Base-by-base conservation (phyloP, 73 alveolate genomes). In the Breviolum minutum region DNA sequence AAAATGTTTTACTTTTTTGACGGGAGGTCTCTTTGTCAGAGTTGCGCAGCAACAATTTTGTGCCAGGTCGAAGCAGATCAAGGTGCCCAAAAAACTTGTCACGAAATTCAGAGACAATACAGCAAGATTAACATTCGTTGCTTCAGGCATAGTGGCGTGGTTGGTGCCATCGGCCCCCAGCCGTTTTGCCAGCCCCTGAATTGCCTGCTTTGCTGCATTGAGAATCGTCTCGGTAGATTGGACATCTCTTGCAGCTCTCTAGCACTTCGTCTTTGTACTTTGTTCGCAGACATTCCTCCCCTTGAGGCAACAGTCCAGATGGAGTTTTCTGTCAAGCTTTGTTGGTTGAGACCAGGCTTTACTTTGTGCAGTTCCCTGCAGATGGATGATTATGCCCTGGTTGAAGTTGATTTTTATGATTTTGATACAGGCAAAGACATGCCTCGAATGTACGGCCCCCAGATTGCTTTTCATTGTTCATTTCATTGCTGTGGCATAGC, bases 11-110 rank as follows among this genome's bases (percentile, higher is more conserved):
- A 40, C 82, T 17, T 22, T 73, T 24, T 73, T 73, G 54, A 19
- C 0, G 5, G 54, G 54, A 40, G 54, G 54, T 40, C 5, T 40
- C 54, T 40, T 40, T 40, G 54, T 40, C 54, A 40, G 5, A 40
- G 54, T 40, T 40, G 54, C 3, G 54, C 54, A 40, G 54, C 0
- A 40, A 40, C 54, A 40, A 40, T 40, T 40, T 40, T 40, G 40
- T 24, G 86, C 63, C 62, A 77, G 86, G 86, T 77, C n/a, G 86
- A 29, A 29, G 61, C 86, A 77, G 86, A 77, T 77, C 86, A 77
- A 77, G 86, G 86, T 40, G 54, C 54, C 54, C 54, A 40, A 40
- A 40, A 40, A 40, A 40, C 3, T 40, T 40, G 54, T 40, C 54
- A 40, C 54, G 54, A 40, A 40, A 40, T 40, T 40, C 54, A 40